Conservation (phyloP, 2,329 filamentous ascomycete genomes). For the Penicillium sp. region DNA sequence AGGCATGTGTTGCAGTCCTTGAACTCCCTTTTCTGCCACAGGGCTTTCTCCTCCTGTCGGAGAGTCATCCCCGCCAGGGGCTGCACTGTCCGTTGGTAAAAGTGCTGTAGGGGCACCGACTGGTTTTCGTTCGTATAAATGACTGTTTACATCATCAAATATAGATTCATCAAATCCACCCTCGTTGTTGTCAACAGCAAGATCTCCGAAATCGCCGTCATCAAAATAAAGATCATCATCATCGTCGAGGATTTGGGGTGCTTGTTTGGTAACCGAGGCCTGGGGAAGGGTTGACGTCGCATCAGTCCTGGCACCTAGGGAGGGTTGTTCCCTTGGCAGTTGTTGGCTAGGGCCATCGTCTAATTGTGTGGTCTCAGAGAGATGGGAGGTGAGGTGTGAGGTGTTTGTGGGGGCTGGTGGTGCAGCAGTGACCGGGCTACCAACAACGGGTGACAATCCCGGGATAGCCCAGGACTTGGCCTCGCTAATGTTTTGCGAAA, state of each 20-base stretch:
- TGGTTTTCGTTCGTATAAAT: conserved; percentile 42
- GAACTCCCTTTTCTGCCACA: conserved; percentile 8
- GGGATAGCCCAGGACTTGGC: conserved; percentile 36
- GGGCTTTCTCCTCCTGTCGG: conserved; percentile 16
- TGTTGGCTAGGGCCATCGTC: not conserved
- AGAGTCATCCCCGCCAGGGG: conserved; percentile 1
- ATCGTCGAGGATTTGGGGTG: conserved; percentile 16
- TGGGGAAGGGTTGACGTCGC: not conserved
- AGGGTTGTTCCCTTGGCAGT: not conserved
- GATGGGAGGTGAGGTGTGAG: not conserved
- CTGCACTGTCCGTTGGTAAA: conserved; percentile 5
- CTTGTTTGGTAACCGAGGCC: not conserved
- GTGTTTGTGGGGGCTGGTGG: conserved; percentile 13
- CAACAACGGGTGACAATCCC: conserved; percentile 37
- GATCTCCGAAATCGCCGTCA: conserved; percentile 47
- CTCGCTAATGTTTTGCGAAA: conserved; percentile 20
- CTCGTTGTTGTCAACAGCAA: conserved; percentile 32
- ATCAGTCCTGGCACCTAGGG: not conserved
- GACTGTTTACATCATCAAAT: conserved; percentile 48
- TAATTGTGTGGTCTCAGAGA: not conserved
- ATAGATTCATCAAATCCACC: conserved; percentile 48
- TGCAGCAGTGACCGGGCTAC: conserved; percentile 32
- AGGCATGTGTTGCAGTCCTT: conserved; percentile 33
- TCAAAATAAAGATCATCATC: conserved; percentile 50
- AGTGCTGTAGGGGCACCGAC: conserved; percentile 16